These are phyloP conservation scores for Lepiota venenata DNA, from an alignment of 768 basidiomycete genomes.

Conservation along the genomic window DNA sequence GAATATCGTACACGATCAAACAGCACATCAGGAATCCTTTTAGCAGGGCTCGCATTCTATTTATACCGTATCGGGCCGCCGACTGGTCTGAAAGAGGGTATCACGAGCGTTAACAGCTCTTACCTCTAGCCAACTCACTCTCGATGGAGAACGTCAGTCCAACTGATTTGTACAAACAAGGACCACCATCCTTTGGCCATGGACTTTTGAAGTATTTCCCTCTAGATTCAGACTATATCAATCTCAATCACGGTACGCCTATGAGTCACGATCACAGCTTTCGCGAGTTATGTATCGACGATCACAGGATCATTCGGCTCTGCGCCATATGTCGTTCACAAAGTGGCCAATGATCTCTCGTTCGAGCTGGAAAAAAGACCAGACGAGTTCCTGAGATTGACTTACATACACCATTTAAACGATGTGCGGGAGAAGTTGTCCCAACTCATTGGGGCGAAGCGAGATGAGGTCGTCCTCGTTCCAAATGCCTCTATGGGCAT, in stretches of 20 bases:
- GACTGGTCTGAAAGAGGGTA: no score
- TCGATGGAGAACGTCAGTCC: conserved; percentile 4
- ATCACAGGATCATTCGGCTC: conserved; percentile 56
- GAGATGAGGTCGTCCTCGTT: conserved; percentile 58
- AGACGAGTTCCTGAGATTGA: conserved; percentile 48
- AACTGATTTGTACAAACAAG: conserved; percentile 1
- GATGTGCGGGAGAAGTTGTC: conserved; percentile 46
- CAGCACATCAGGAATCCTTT: no score
- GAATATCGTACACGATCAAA: no score
- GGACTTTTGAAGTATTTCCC: conserved; percentile 49
- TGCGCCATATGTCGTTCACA: conserved; percentile 48
- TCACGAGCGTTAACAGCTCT: neutral
- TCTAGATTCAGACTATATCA: conserved; percentile 56
- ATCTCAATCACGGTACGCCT: conserved; percentile 59
- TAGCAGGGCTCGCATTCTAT: no score
- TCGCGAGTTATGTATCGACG: neutral
- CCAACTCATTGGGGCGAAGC: conserved; percentile 43
- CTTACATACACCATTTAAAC: conserved; percentile 29
- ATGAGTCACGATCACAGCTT: neutral
- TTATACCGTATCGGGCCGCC: no score
- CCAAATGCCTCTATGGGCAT: conserved; percentile 63
- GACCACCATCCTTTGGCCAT: conserved; percentile 50
- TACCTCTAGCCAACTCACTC: neutral
- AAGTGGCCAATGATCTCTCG: conserved; percentile 38
- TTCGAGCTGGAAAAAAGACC: conserved; percentile 49